Evolutionary conservation across 1,284 basidiomycete genomes (phyloP).

Genomic region (Fomitopsis pinicola): DNA sequence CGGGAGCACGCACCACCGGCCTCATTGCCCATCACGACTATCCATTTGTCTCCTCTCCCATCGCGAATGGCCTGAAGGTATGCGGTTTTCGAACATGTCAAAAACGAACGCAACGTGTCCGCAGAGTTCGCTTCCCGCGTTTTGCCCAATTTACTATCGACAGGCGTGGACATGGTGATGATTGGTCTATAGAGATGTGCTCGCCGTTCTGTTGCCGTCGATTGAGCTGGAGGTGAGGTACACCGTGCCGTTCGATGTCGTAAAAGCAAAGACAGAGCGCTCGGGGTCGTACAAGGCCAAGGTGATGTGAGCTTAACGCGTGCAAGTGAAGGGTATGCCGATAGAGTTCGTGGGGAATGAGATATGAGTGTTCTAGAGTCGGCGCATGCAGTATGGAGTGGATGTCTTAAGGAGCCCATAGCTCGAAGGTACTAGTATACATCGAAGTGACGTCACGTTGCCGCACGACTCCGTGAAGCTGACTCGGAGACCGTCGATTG

Average conservation of each 20-base stretch:
- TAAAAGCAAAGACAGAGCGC: too few species aligned
- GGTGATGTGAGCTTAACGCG: too few species aligned
- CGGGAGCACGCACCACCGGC: conserved; percentile 66
- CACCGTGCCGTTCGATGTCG: too few species aligned
- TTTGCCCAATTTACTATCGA: not conserved
- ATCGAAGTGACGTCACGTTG: too few species aligned
- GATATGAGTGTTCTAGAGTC: not conserved
- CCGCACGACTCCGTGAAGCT: too few species aligned
- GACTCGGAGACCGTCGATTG: too few species aligned
- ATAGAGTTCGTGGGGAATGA: too few species aligned
- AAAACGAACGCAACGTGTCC: not conserved
- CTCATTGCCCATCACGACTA: conserved; percentile 87
- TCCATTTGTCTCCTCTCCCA: conserved; percentile 60
- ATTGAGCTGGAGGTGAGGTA: too few species aligned
- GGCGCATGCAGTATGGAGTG: not conserved
- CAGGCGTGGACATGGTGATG: not conserved
- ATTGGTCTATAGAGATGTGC: not conserved
- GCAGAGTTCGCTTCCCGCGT: not conserved
- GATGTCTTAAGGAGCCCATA: not conserved
- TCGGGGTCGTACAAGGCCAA: too few species aligned
- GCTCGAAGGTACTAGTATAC: too few species aligned
- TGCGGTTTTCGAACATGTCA: conserved; percentile 25
- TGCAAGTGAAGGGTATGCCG: too few species aligned
- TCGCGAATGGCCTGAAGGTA: conserved; percentile 42
- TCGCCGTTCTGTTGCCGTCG: too few species aligned